phyloP scores from a whole-genome alignment of 2,329 filamentous ascomycete species.

The Penicillium concentricum region DNA sequence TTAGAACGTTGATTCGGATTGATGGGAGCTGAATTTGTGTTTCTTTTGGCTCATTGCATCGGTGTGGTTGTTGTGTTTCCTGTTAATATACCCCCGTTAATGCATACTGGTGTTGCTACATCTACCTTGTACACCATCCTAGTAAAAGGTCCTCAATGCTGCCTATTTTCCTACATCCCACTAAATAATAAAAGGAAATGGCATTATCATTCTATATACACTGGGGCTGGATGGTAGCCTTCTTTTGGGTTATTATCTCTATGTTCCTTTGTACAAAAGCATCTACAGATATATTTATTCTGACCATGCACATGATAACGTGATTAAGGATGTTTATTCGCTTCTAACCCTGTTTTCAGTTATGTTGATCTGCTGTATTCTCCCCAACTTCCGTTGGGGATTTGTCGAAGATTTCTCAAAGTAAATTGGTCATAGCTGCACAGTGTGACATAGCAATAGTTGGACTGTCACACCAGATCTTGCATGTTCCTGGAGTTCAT shows the following conservation, averaged over 20 bases:
- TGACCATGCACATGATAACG: neutral
- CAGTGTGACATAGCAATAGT: too few relatives aligned
- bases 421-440: too few relatives aligned
- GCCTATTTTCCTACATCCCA: too few relatives aligned
- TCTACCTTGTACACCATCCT: neutral
- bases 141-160: neutral
- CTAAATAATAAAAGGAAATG: too few relatives aligned
- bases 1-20: constrained; percentile 7
- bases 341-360: neutral
- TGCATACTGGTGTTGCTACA: neutral
- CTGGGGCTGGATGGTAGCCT: too few relatives aligned
- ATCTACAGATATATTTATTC: neutral
- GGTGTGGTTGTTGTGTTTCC: neutral
- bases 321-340: neutral
- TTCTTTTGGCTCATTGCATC: neutral
- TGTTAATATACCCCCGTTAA: neutral
- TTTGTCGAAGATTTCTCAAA: too few relatives aligned
- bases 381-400: too few relatives aligned
- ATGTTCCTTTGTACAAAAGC: too few relatives aligned
- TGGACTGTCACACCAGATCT: too few relatives aligned
- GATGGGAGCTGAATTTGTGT: constrained; percentile 5
- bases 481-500: too few relatives aligned
- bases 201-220: too few relatives aligned
- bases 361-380: neutral
- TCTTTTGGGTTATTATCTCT: too few relatives aligned